Evolutionary conservation across 371 early-diverging fungal genomes (phyloP).

Genomic region (Mortierella sp.): DNA sequence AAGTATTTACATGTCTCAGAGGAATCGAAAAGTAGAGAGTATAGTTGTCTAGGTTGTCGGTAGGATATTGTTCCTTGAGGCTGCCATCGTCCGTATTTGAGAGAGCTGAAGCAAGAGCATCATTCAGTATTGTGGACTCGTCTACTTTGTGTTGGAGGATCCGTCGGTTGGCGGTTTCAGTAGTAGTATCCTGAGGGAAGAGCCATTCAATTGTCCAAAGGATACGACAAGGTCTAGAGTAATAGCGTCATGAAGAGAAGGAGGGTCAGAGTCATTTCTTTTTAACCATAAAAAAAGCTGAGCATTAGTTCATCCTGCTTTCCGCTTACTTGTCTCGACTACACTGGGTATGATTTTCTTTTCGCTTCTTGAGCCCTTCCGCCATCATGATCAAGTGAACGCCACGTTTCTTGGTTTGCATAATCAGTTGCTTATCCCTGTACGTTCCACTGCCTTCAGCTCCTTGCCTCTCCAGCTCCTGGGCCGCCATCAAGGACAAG

Average conservation of each 20-base stretch:
- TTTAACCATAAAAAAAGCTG: no score
- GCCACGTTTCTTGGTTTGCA: conserved; percentile 37
- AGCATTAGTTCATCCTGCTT: not conserved
- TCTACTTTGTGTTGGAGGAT: conserved; percentile 36
- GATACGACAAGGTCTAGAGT: conserved; percentile 24
- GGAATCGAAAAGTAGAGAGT: conserved; percentile 42
- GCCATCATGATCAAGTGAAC: conserved; percentile 47
- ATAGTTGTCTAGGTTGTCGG: conserved; percentile 20
- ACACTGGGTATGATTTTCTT: conserved; percentile 46
- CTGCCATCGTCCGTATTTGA: conserved; percentile 17
- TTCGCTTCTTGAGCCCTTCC: conserved; percentile 42
- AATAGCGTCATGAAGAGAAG: not conserved
- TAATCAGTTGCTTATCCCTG: conserved; percentile 41
- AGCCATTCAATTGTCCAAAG: conserved; percentile 50
- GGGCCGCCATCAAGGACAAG: conserved; percentile 27
- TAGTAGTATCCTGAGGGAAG: conserved; percentile 26
- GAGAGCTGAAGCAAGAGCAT: conserved; percentile 10
- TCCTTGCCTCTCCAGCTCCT: conserved; percentile 34
- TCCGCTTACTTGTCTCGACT: conserved; percentile 35
- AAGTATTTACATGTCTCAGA: conserved; percentile 35
- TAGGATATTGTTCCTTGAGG: conserved; percentile 16
- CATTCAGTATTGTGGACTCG: conserved; percentile 18
- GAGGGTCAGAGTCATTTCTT: no score
- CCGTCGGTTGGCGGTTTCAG: conserved; percentile 7
- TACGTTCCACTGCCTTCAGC: conserved; percentile 36